A percentile compares a stretch with the other conserved stretches of the same genome.
Conservation (phyloP, 2,329 filamentous ascomycete species). For the Zarea fungicola region DNA sequence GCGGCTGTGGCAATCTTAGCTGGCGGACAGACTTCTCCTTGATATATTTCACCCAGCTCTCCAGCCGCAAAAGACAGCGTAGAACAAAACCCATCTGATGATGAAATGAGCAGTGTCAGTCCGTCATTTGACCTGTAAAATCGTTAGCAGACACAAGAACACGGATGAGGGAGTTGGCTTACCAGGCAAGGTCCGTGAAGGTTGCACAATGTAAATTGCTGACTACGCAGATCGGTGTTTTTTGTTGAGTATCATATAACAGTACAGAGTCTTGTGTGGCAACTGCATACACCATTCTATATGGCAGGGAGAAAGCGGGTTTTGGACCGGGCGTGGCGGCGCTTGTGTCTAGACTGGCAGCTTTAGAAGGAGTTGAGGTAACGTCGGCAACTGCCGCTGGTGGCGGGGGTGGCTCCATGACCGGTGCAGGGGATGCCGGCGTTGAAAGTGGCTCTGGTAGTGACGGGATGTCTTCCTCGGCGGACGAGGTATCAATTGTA, state of each 20-base stretch:
- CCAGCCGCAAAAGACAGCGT: slow-evolving; percentile 76
- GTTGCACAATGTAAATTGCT: slow-evolving; percentile 97
- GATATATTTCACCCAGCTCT: slow-evolving; percentile 79
- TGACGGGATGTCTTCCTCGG: slow-evolving; percentile 75
- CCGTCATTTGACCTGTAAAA: slow-evolving; percentile 44
- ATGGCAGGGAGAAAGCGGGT: slow-evolving; percentile 77
- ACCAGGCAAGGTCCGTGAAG: slow-evolving; percentile 96
- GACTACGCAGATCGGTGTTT: slow-evolving; percentile 86
- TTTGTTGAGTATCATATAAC: slow-evolving; percentile 95
- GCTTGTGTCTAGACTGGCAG: slow-evolving; percentile 37
- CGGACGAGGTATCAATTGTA: slow-evolving; percentile 87
- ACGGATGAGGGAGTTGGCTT: slow-evolving; percentile 30
- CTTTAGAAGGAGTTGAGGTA: slow-evolving; percentile 47
- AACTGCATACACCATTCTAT: slow-evolving; percentile 93
- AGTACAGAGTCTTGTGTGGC: slow-evolving; percentile 94
- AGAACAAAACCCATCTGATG: slow-evolving; percentile 96
- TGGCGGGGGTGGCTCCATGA: slow-evolving; percentile 79
- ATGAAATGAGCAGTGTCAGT: slow-evolving; percentile 76
- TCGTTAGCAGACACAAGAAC: slow-evolving; percentile 22
- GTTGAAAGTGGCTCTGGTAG: slow-evolving; percentile 77
- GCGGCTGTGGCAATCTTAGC: slow-evolving; percentile 34
- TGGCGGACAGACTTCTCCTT: slow-evolving; percentile 55
- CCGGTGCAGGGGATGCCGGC: slow-evolving; percentile 50
- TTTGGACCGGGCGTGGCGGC: slow-evolving; percentile 53
- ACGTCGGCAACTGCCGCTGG: slow-evolving; percentile 48